Base-by-base conservation (phyloP, 202 grass and related monocot species). In the Setaria viridis region DNA sequence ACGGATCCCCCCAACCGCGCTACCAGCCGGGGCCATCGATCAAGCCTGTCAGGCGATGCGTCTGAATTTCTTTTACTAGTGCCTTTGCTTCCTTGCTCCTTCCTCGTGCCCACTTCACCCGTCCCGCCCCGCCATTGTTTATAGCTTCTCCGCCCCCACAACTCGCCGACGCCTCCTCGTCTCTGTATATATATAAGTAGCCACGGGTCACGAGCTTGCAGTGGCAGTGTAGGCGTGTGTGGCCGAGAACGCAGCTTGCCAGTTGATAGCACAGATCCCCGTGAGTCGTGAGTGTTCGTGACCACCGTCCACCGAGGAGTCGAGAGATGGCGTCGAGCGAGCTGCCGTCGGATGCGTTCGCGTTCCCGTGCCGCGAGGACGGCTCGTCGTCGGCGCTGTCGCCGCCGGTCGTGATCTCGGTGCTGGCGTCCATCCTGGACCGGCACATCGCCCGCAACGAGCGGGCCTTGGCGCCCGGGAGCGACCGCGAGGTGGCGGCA, bases 381-480 rank as follows among this genome's bases (percentile, higher is more conserved):
- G 67, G 77, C 13, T 30, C 80, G 39, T 2, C 53, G 25, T 11
- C 77, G 50, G 82, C 81, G 60, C 59, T 87, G 37, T 81, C 84
- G 6, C 53, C 85, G 50, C 72, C 88, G 68, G 88, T 92, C 21
- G 93, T 95, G 39, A 81, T 94, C 74, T 84, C 91, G 0, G 95
- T 98, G 59, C 88, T 98, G 9, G 93, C 95, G 13, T 95, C 95
- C 34, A 85, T 98, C 16, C 74, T 98, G 35, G 95, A 95, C 35
- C 76, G 93, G 20, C 84, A 92, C 72, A 95, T 98, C 46, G 88
- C 90, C 5, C 87, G 89, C 64, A 98, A 95, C 83, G 91, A 98
- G 76, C 89, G 86, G 56, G 39, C 55, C 60, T 1, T 45, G 14
- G 60, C 48, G 4, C 37, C 62, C 6, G 37, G 15, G 39, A 30